Evolutionary conservation across 1,139 yeast species (phyloP).

Genomic region (Tardiomyces digboiensis): DNA sequence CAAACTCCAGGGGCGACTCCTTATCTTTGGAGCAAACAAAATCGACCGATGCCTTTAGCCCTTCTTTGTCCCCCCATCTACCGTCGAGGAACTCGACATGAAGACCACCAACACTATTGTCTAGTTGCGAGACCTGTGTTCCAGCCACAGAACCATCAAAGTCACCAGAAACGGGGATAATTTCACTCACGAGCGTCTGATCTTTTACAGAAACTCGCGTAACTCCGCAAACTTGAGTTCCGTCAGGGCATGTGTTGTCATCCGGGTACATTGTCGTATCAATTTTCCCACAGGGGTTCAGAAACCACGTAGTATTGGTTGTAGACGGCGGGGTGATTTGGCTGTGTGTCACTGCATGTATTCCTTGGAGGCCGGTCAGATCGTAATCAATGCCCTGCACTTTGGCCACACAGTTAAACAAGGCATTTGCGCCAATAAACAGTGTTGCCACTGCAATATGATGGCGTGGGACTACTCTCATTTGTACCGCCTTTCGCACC

Average conservation of each 20-base stretch:
- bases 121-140: slow-evolving; percentile 9
- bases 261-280: slow-evolving; percentile 21
- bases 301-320: slow-evolving; percentile 53
- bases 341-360: slow-evolving; percentile 31
- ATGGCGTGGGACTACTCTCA: too few relatives aligned
- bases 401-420: slow-evolving; percentile 39
- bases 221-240: slow-evolving; percentile 49
- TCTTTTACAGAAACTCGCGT: slow-evolving; percentile 30
- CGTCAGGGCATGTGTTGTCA: slow-evolving; percentile 46
- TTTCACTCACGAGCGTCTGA: slow-evolving; percentile 39
- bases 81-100: slow-evolving; percentile 42
- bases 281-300: slow-evolving; percentile 58
- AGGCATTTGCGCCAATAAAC: slow-evolving; percentile 18
- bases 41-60: slow-evolving; percentile 41
- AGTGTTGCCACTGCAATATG: too few relatives aligned
- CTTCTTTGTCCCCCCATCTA: slow-evolving; percentile 54
- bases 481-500: too few relatives aligned
- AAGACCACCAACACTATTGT: slow-evolving; percentile 34
- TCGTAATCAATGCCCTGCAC: slow-evolving; percentile 36
- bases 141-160: slow-evolving; percentile 20
- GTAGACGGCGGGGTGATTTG: slow-evolving; percentile 71
- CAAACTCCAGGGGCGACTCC: slow-evolving; percentile 19
- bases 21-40: slow-evolving; percentile 41
- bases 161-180: slow-evolving; percentile 40
- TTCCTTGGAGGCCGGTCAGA: slow-evolving; percentile 36